Evolutionary conservation across 331 rosid species (phyloP), one percentile per base, ranked within the genome.

Genomic region (Ulmus americana): DNA sequence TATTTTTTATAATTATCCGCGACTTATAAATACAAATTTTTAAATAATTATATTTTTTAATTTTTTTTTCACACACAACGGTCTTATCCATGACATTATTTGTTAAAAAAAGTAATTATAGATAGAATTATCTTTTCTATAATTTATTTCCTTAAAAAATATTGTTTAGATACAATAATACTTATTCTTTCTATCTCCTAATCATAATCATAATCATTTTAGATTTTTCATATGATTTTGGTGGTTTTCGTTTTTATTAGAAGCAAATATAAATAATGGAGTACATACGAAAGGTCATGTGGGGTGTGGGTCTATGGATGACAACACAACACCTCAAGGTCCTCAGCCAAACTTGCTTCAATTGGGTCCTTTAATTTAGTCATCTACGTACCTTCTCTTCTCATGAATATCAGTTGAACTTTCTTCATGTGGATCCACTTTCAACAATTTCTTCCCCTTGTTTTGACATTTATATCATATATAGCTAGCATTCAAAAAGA

Each of bases 261-360:
- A 49, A 64, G 14, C 39, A 45, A 13, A 45, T 8, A 13, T 45
- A 13, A 45, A 45, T 50, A 49, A 64, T 39, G 18, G 59, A 51
- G 49, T 51, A 59, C 35, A 28, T 2, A 28, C 4, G 69, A 50
- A 64, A 64, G 58, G 59, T 46, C 67, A 63, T 35, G 56, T 46
- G 67, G 35, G 56, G 39, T 64, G 69, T 51, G 69, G 69, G 48
- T 14, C 68, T 64, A 9, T 64, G 58, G 59, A 64, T 40, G 47
- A 58, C 13, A 64, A 64, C 69, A 41, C 15, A 38, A 64, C 49
- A 38, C 47, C 22, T 49, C 69, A 64, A 49, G n/a, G n/a, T n/a
- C n/a, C n/a, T n/a, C n/a, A n/a, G n/a, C 69, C 59, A 28, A 28
- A 49, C 69, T 39, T 13, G 13, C 13, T 45, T 15, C 22, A 44